phyloP scores from a whole-genome alignment of 1,139 yeast species.

The Nakaseomyces nivariensis region DNA sequence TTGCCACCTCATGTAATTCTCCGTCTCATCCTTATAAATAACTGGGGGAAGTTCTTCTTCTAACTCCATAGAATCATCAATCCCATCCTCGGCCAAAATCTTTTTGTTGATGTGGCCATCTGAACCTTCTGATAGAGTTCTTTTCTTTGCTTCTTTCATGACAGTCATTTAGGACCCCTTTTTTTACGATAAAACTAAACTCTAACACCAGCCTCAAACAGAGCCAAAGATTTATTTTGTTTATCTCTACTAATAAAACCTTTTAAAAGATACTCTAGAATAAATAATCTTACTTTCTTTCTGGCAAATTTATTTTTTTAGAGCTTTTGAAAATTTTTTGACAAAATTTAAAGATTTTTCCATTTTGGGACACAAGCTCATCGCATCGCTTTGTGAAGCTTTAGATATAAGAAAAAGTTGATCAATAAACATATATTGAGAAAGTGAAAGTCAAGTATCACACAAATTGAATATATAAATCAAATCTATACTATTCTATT shows the following conservation, averaged over 20 bases:
- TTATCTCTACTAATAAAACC: too few relatives aligned
- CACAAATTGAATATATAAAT: too few relatives aligned
- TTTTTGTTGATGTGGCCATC: not conserved
- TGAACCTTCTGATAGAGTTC: not conserved
- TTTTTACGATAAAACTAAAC: too few relatives aligned
- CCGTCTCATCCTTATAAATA: conserved; percentile 9
- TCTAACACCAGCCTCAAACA: too few relatives aligned
- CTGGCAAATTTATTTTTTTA: too few relatives aligned
- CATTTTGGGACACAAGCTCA: conserved; percentile 3
- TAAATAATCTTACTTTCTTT: too few relatives aligned
- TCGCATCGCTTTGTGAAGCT: not conserved
- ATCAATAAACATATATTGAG: too few relatives aligned
- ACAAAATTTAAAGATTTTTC: conserved; percentile 2
- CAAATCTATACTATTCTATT: too few relatives aligned
- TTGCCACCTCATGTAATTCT: conserved; percentile 51
- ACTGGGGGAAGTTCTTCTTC: conserved; percentile 5
- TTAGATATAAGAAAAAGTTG: too few relatives aligned
- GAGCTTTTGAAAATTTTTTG: not conserved
- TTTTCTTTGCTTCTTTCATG: conserved; percentile 1
- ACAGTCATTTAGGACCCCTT: not conserved
- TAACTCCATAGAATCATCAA: conserved; percentile 1
- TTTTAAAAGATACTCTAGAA: too few relatives aligned
- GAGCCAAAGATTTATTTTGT: too few relatives aligned
- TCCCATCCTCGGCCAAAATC: not conserved
- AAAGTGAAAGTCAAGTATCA: too few relatives aligned